Percentiles rank a stretch among this genome's conserved stretches.
Evolutionary conservation across 2,329 filamentous ascomycete genomes (phyloP).

Genomic region (Rhinocladiella mackenziei): DNA sequence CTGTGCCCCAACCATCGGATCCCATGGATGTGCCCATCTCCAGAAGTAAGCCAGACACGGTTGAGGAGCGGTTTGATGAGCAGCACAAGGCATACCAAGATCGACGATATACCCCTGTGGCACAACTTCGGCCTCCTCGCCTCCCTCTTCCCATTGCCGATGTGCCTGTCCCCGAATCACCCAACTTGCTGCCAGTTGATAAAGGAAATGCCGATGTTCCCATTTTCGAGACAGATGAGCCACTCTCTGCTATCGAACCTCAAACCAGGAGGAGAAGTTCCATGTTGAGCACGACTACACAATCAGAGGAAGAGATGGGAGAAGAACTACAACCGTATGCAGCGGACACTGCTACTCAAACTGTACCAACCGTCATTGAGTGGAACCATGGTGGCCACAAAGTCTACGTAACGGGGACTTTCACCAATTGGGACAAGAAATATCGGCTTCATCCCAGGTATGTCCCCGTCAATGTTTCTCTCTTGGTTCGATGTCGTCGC

Average conservation of each 20-base stretch:
- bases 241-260: conserved; percentile 46
- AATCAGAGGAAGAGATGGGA: conserved; percentile 70
- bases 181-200: conserved; percentile 72
- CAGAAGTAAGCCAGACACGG: conserved; percentile 22
- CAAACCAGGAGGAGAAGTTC: conserved; percentile 54
- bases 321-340: conserved; percentile 65
- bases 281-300: conserved; percentile 52
- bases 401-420: conserved; percentile 89
- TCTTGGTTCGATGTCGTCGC: too few species aligned
- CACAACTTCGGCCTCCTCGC: conserved; percentile 62
- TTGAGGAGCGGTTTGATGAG: conserved; percentile 25
- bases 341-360: conserved; percentile 64
- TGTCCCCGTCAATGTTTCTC: conserved; percentile 42
- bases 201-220: conserved; percentile 53
- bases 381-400: conserved; percentile 82
- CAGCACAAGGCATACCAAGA: conserved; percentile 21
- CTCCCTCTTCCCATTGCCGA: conserved; percentile 91
- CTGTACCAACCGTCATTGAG: conserved; percentile 78
- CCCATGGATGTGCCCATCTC: conserved; percentile 32
- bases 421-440: conserved; percentile 96
- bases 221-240: conserved; percentile 46
- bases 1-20: conserved; percentile 18
- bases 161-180: conserved; percentile 86
- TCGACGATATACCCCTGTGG: conserved; percentile 22
- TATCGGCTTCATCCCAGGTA: conserved; percentile 82